These are phyloP conservation scores for Penicillium diatomitis DNA, from an alignment of 495 filamentous ascomycete species.

Conservation along the genomic window DNA sequence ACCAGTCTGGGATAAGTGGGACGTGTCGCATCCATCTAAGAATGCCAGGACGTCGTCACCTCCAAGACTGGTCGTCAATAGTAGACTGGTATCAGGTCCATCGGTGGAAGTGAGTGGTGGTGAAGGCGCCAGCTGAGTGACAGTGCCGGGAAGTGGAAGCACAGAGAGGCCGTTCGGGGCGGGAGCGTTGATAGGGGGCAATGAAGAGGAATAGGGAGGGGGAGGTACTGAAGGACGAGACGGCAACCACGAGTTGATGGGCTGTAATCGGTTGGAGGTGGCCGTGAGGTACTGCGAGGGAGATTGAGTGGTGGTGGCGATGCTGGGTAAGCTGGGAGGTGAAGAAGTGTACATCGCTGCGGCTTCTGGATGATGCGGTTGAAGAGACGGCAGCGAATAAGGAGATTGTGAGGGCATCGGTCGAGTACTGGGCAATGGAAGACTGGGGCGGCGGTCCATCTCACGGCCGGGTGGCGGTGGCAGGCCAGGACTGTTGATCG, in stretches of 20 bases:
- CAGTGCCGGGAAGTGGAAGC: conserved; percentile 26
- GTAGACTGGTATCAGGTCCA: conserved; percentile 17
- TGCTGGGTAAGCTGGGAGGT: conserved; percentile 28
- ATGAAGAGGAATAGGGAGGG: conserved; percentile 31
- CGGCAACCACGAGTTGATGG: conserved; percentile 33
- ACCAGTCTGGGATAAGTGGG: conserved; percentile 21
- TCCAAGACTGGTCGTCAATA: conserved; percentile 28
- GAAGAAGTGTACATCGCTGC: conserved; percentile 27
- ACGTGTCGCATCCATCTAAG: conserved; percentile 36
- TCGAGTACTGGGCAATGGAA: conserved; percentile 30
- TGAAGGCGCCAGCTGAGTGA: conserved; percentile 27
- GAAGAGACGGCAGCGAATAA: conserved; percentile 34
- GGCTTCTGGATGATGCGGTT: conserved; percentile 31
- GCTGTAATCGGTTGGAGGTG: conserved; percentile 32
- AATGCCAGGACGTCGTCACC: conserved; percentile 41
- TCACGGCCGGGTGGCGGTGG: conserved; percentile 25
- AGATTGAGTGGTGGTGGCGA: conserved; percentile 23
- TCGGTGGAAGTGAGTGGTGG: conserved; percentile 30
- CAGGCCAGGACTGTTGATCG: conserved; percentile 34
- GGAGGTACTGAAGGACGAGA: conserved; percentile 27
- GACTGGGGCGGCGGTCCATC: conserved; percentile 36
- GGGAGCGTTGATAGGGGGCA: conserved; percentile 33
- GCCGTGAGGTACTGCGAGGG: conserved; percentile 24
- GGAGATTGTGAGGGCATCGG: conserved; percentile 32
- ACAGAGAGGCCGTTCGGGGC: conserved; percentile 22